These are phyloP conservation scores for Dendrobium huoshanense DNA, from an alignment of 106 monocot species.

Conservation along the genomic window DNA sequence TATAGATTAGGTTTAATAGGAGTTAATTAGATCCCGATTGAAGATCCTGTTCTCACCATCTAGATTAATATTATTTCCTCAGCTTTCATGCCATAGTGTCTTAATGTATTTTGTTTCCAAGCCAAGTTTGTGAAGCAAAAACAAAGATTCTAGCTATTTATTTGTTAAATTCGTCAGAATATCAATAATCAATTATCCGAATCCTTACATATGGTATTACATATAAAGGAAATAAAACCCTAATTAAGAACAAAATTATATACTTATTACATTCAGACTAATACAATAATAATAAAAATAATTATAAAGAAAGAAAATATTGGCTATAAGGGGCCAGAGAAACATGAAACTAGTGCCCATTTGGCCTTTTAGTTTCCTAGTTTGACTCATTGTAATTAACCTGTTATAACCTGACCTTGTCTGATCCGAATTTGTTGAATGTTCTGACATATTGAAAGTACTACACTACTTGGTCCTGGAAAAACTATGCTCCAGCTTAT, in stretches of 20 bases:
- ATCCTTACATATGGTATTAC: not conserved
- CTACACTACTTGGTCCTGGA: no score
- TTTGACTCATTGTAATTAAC: not conserved
- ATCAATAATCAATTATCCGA: not conserved
- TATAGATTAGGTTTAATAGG: no score
- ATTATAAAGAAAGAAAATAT: not conserved
- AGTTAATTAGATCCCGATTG: no score
- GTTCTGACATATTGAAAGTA: not conserved
- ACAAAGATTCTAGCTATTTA: not conserved
- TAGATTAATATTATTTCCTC: no score
- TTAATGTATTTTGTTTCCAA: no score
- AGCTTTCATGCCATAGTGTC: no score
- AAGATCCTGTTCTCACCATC: no score
- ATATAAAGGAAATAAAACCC: not conserved
- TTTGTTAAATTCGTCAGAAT: not conserved
- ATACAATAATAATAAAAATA: not conserved
- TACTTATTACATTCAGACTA: not conserved
- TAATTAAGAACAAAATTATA: not conserved
- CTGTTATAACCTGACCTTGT: not conserved
- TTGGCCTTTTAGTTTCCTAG: not conserved
- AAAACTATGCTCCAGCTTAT: no score
- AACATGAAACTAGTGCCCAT: not conserved
- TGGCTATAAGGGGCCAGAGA: not conserved
- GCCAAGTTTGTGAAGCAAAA: not conserved
- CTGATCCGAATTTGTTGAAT: not conserved